A percentile compares a stretch with the other conserved stretches of the same genome.
These are phyloP conservation scores for Lactifluus volemus DNA, from an alignment of 768 basidiomycete genomes.

Conservation along the genomic window DNA sequence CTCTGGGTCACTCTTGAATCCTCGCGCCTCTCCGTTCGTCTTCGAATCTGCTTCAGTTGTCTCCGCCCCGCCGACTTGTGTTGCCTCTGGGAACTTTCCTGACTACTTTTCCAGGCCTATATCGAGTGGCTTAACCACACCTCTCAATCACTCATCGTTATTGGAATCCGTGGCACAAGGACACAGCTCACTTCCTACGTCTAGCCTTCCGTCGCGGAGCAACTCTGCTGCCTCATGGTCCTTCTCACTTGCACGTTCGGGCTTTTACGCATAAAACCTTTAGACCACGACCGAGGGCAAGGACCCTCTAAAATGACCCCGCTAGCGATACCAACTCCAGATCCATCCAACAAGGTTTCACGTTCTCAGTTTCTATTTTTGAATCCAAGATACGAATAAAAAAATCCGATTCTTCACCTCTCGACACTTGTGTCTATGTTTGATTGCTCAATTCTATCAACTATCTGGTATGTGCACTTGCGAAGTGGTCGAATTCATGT, in stretches of 20 bases:
- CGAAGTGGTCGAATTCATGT: neutral
- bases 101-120: conserved; percentile 15
- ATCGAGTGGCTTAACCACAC: neutral
- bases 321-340: conserved; percentile 6
- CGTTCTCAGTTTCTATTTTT: neutral
- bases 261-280: neutral
- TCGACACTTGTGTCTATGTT: neutral
- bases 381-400: neutral
- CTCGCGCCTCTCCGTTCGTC: conserved; percentile 28
- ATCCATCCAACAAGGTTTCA: neutral
- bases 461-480: conserved; percentile 7
- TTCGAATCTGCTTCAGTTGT: neutral
- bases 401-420: neutral
- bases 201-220: conserved; percentile 13
- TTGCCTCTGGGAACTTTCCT: neutral
- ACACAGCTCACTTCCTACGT: conserved; percentile 15
- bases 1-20: conserved; percentile 26
- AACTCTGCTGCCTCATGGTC: conserved; percentile 17
- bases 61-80: conserved; percentile 19
- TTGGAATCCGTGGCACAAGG: neutral
- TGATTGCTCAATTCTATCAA: conserved; percentile 18
- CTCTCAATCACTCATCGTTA: neutral
- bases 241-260: neutral
- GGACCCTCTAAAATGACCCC: neutral
- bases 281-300: neutral